These are phyloP conservation scores for Phaffia rhodozyma DNA, from an alignment of 1,284 basidiomycete genomes.

Conservation along the genomic window DNA sequence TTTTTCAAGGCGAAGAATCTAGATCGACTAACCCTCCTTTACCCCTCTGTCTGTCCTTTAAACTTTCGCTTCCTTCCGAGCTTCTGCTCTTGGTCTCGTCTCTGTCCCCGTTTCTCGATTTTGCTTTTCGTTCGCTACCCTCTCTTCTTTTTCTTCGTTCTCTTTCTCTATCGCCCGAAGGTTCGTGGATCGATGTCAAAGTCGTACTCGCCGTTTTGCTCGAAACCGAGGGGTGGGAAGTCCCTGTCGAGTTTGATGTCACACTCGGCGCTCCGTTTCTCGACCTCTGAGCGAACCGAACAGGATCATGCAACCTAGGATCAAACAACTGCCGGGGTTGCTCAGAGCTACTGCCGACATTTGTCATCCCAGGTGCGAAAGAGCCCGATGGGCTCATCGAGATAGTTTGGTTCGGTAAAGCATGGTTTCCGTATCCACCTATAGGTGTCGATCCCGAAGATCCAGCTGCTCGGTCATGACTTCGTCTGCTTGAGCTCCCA, in stretches of 20 bases:
- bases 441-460: background rate
- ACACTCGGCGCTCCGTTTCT: constrained; percentile 3
- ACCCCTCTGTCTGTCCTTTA: constrained; percentile 34
- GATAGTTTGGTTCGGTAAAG: background rate
- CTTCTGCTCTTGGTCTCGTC: constrained; percentile 33
- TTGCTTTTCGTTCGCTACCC: constrained; percentile 31
- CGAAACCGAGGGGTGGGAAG: background rate
- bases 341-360: background rate
- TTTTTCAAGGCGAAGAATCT: background rate
- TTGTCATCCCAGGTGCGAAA: background rate
- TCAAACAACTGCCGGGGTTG: constrained; percentile 38
- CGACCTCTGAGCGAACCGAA: constrained; percentile 29
- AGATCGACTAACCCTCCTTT: constrained; percentile 29
- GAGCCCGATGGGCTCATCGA: background rate
- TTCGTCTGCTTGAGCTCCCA: background rate
- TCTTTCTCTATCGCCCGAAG: constrained; percentile 30
- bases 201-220: constrained; percentile 16
- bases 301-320: constrained; percentile 40
- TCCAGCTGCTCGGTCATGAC: background rate
- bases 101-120: constrained; percentile 23
- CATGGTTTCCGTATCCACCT: background rate
- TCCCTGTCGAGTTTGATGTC: constrained; percentile 13
- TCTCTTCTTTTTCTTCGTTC: constrained; percentile 33
- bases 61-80: constrained; percentile 37
- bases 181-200: constrained; percentile 16